Conservation (phyloP, 495 filamentous ascomycete genomes). For the Lentithecium fluviatile region DNA sequence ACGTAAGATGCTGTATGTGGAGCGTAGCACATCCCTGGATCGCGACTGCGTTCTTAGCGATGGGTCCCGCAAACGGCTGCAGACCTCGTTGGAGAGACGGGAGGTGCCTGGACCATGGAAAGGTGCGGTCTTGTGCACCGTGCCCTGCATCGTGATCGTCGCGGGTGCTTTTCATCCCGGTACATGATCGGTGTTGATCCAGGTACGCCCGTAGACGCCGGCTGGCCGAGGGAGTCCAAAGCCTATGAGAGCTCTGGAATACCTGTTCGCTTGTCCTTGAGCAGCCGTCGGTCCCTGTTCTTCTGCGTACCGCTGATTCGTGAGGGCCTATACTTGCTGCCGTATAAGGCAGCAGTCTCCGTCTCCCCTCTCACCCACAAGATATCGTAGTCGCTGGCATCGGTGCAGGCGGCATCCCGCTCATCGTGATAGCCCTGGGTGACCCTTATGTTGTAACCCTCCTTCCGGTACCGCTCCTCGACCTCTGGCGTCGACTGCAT, state of each 20-base stretch:
- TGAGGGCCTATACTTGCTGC: constrained; percentile 4
- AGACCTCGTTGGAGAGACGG: background rate
- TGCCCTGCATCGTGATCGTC: constrained; percentile 1
- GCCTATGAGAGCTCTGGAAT: constrained; percentile 2
- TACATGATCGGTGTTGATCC: background rate
- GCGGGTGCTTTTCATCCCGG: background rate
- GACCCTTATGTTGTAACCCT: constrained; percentile 19
- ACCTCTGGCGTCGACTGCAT: constrained; percentile 4
- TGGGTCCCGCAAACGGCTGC: background rate
- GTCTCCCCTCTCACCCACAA: constrained; percentile 18
- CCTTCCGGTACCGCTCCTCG: constrained; percentile 9
- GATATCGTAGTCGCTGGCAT: constrained; percentile 16
- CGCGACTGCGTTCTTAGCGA: too few relatives aligned
- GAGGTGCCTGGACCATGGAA: background rate
- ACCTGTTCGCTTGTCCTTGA: constrained; percentile 9
- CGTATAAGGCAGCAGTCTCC: constrained; percentile 14
- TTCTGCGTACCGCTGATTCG: constrained; percentile 24
- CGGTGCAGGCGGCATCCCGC: constrained; percentile 16
- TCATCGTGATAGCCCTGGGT: constrained; percentile 12
- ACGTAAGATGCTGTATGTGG: background rate
- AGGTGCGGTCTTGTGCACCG: background rate
- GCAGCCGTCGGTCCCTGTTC: constrained; percentile 15
- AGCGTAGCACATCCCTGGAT: background rate
- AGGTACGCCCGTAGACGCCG: background rate
- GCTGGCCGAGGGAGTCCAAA: background rate